phyloP scores from a whole-genome alignment of 176 grass and related monocot genomes.

The Triticum timopheevii region DNA sequence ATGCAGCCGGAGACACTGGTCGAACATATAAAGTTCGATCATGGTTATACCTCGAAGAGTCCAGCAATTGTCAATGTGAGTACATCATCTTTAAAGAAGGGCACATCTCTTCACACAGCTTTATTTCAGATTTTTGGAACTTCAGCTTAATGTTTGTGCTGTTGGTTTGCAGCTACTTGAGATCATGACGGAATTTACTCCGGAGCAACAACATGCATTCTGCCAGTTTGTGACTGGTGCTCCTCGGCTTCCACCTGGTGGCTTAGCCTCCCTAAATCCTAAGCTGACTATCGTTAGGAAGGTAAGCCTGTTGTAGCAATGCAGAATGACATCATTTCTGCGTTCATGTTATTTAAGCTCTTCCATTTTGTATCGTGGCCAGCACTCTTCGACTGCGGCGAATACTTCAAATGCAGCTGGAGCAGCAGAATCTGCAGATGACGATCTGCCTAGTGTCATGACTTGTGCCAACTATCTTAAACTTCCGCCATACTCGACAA shows the following conservation, averaged over 20 bases:
- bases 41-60: constrained; percentile 92
- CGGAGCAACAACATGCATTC: constrained; percentile 82
- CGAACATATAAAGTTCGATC: constrained; percentile 97
- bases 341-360: neutral
- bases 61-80: constrained; percentile 78
- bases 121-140: neutral
- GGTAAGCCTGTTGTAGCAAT: constrained; percentile 34
- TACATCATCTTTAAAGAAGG: neutral
- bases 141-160: constrained; percentile 3
- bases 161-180: constrained; percentile 64
- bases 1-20: constrained; percentile 67
- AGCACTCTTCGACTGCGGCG: constrained; percentile 58
- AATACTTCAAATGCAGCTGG: constrained; percentile 59
- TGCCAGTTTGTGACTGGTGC: constrained; percentile 93
- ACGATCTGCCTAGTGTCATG: constrained; percentile 95
- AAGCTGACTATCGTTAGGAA: constrained; percentile 92
- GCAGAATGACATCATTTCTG: neutral
- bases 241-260: constrained; percentile 88
- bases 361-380: constrained; percentile 6
- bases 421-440: constrained; percentile 56
- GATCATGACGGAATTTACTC: constrained; percentile 85
- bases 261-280: constrained; percentile 74
- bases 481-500: constrained; percentile 86
- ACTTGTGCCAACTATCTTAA: constrained; percentile 97
- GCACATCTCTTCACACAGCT: neutral